These are phyloP conservation scores for Botrytis tulipae DNA, from an alignment of 2,329 filamentous ascomycete genomes.

Conservation along the genomic window DNA sequence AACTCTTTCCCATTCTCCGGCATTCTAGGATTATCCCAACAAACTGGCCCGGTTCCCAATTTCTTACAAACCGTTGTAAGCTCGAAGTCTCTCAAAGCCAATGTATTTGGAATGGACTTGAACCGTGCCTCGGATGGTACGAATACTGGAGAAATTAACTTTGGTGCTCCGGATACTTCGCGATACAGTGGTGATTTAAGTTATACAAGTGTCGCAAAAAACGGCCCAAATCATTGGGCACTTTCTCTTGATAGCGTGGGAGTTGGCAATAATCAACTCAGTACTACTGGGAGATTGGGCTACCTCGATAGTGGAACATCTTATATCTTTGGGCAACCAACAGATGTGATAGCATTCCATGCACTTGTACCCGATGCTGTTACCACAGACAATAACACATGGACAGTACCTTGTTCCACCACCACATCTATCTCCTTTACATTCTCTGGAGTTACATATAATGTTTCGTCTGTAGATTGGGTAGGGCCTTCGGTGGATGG, in stretches of 20 bases:
- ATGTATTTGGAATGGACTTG: constrained; percentile 70
- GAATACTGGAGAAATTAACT: constrained; percentile 73
- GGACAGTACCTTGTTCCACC: constrained; percentile 70
- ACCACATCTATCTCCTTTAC: constrained; percentile 58
- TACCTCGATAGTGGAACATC: constrained; percentile 85
- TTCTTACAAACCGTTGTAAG: constrained; percentile 63
- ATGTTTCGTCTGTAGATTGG: constrained; percentile 70
- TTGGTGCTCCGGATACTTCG: constrained; percentile 66
- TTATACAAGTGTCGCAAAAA: constrained; percentile 55
- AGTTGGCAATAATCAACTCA: constrained; percentile 58
- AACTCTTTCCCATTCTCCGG: constrained; percentile 80
- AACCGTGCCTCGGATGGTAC: constrained; percentile 62
- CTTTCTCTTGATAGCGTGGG: constrained; percentile 66
- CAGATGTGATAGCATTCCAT: constrained; percentile 67
- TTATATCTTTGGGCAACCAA: constrained; percentile 69
- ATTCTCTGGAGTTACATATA: constrained; percentile 67
- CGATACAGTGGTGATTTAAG: constrained; percentile 67
- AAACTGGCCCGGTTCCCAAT: constrained; percentile 55
- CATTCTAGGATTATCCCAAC: constrained; percentile 74
- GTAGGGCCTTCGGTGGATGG: constrained; percentile 47
- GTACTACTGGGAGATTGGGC: constrained; percentile 50
- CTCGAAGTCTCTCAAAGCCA: constrained; percentile 57
- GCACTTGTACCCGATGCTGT: constrained; percentile 57
- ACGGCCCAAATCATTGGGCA: constrained; percentile 63
- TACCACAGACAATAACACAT: constrained; percentile 59